Evolutionary conservation across 2,329 filamentous ascomycete species (phyloP), one percentile per base, ranked within the genome.

Genomic region (Mycogone perniciosa): DNA sequence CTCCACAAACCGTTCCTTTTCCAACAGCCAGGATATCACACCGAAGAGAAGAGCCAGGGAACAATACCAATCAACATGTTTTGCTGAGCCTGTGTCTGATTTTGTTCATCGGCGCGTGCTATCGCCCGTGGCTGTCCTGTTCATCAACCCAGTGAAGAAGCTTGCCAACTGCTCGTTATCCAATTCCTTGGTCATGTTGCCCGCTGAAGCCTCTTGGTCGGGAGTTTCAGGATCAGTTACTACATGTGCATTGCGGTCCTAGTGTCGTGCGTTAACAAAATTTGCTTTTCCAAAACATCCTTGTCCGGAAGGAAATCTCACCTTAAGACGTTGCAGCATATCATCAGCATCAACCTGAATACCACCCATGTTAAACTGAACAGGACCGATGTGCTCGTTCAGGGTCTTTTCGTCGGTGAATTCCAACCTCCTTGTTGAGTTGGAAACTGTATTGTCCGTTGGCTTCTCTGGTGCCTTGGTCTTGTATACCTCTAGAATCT

Each of bases 291-390:
- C 20, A 29, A 40, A 6, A 29, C 5, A 11, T 31, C 6, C 8
- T 11, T 27, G 31, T 9, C 5, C 45, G 33, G 27, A 4, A n/a
- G 34, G 3, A 10, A 11, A 13, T 29, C 71, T 62, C 71, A 92
- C 89, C 81, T 90, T 91, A 54, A 95, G 75, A 60, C 87, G 82
- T 67, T 90, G 86, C 52, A 96, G 72, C 86, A 95, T 93, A 62
- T 96, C 90, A 63, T 96, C 91, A 7, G 90, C 90, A 69, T 96
- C 90, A 31, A 96, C 88, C 65, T 96, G 90, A 56, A 99, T 96
- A 48, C 93, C 93, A 39, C 93, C 93, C 79, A 99, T 93, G 66
- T 99, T 99, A 73, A 97, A 96, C 64, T 96, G 90, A 57, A 96
- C 90, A 0, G 91, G 90, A 0, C 91, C 91, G 62, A 96, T 95